Percentiles rank a stretch among this genome's conserved stretches.
These are phyloP conservation scores for Cryptococcus sp. DNA, from an alignment of 1,284 basidiomycete species.

Conservation along the genomic window DNA sequence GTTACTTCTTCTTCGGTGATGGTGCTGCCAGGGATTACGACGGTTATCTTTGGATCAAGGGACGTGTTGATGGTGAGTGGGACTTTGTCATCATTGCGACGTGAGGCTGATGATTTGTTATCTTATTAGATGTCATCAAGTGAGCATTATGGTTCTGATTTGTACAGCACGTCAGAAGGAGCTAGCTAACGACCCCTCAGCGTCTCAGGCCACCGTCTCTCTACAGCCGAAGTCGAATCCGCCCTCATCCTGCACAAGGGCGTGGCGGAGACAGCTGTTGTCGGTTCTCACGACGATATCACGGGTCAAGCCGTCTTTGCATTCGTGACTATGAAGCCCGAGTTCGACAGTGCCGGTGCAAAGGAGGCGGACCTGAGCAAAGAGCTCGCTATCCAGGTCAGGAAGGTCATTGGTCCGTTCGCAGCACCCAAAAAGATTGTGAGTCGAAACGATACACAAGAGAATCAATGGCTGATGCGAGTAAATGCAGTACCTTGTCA, in stretches of 20 bases:
- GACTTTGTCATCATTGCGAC: too few species aligned
- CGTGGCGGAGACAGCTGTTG: conserved; percentile 94
- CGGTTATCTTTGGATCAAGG: conserved; percentile 98
- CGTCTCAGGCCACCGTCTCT: conserved; percentile 94
- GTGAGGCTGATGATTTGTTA: background rate
- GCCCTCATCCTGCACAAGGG: conserved; percentile 91
- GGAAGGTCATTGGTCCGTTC: conserved; percentile 94
- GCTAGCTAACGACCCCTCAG: conserved; percentile 54
- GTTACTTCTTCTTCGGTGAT: conserved; percentile 90
- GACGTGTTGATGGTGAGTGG: conserved; percentile 83
- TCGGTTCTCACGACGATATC: conserved; percentile 83
- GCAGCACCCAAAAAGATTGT: conserved; percentile 88
- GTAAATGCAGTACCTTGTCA: conserved; percentile 62
- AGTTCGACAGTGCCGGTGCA: conserved; percentile 71
- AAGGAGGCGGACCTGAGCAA: conserved; percentile 75
- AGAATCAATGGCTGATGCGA: background rate
- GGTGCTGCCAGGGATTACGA: conserved; percentile 92
- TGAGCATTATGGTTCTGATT: conserved; percentile 11
- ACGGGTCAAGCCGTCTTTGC: conserved; percentile 75
- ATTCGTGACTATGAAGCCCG: conserved; percentile 67
- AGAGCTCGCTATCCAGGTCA: conserved; percentile 90
- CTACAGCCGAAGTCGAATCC: conserved; percentile 96
- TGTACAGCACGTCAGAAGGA: background rate
- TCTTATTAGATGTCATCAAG: conserved; percentile 49
- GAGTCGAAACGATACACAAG: conserved; percentile 11